These are phyloP conservation scores for Candida anutae DNA, from an alignment of 1,139 yeast species.

Conservation along the genomic window DNA sequence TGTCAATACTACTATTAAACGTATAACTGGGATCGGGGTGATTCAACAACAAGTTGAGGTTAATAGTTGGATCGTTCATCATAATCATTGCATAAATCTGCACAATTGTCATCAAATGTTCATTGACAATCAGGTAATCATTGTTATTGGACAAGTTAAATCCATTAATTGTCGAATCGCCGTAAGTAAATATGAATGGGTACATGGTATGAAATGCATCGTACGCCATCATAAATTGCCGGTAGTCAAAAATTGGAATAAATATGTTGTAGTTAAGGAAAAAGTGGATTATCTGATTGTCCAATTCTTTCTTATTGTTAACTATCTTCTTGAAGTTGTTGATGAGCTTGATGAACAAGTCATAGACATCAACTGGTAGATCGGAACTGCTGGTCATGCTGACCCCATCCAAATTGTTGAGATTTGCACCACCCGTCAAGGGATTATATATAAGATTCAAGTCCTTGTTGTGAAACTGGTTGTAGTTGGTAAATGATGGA, in stretches of 20 bases:
- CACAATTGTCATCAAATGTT: slow-evolving; percentile 41
- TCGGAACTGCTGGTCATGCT: slow-evolving; percentile 8
- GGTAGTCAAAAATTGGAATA: slow-evolving; percentile 57
- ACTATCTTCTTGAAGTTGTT: slow-evolving; percentile 41
- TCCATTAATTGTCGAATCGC: slow-evolving; percentile 43
- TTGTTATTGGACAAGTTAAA: slow-evolving; percentile 40
- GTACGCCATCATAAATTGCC: slow-evolving; percentile 48
- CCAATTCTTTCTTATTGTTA: slow-evolving; percentile 38
- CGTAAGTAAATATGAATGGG: slow-evolving; percentile 44
- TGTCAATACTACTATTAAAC: background rate
- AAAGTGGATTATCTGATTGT: slow-evolving; percentile 44
- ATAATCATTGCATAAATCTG: slow-evolving; percentile 41
- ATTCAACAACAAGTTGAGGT: slow-evolving; percentile 32
- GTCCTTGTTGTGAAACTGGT: slow-evolving; percentile 34
- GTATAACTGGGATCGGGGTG: slow-evolving; percentile 30
- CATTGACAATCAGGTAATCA: slow-evolving; percentile 44
- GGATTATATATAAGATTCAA: slow-evolving; percentile 39
- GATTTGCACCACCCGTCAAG: slow-evolving; percentile 19
- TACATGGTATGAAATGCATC: slow-evolving; percentile 52
- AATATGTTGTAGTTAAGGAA: slow-evolving; percentile 51
- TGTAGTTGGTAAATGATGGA: slow-evolving; percentile 33
- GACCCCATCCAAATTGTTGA: too few relatives aligned
- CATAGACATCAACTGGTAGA: slow-evolving; percentile 37
- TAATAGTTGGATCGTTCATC: slow-evolving; percentile 42
- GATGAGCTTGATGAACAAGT: slow-evolving; percentile 37